Evolutionary conservation across 345 rosid genomes (phyloP).

Genomic region (Chamaenerion angustifolium): DNA sequence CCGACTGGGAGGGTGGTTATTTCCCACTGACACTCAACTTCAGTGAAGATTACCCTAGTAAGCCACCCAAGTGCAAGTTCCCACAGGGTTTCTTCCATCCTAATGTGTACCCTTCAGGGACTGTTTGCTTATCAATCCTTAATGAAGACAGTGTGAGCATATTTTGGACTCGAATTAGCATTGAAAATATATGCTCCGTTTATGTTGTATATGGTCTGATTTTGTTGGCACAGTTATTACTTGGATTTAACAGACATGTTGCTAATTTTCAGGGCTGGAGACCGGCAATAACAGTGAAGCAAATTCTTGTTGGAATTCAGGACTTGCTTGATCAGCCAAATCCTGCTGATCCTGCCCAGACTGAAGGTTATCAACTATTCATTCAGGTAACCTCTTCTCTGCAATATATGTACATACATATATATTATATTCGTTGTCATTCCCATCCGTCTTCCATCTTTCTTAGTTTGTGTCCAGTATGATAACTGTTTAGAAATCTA

Average conservation of each 20-base stretch:
- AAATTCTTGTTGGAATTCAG: conserved; percentile 71
- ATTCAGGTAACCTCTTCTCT: conserved; percentile 36
- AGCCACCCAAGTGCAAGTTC: conserved; percentile 82
- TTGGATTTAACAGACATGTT: neutral
- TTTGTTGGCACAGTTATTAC: too few species aligned
- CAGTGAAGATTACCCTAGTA: conserved; percentile 85
- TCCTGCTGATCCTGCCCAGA: conserved; percentile 67
- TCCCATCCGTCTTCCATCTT: too few species aligned
- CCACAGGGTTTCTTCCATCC: conserved; percentile 80
- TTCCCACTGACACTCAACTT: conserved; percentile 64
- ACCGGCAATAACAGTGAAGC: conserved; percentile 80
- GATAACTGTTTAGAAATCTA: too few species aligned
- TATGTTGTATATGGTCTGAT: neutral
- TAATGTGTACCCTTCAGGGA: conserved; percentile 85
- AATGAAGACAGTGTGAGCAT: conserved; percentile 59
- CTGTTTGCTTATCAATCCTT: conserved; percentile 76
- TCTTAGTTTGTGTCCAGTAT: too few species aligned
- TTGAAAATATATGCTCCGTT: neutral
- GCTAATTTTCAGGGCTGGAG: conserved; percentile 54
- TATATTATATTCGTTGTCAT: neutral
- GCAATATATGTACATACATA: neutral
- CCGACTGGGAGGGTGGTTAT: conserved; percentile 85
- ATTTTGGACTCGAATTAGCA: neutral
- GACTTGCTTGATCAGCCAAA: conserved; percentile 77
- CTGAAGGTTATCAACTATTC: conserved; percentile 71